These are phyloP conservation scores for Ceratocystis alfenasii DNA, from an alignment of 2,329 filamentous ascomycete genomes.

Conservation along the genomic window DNA sequence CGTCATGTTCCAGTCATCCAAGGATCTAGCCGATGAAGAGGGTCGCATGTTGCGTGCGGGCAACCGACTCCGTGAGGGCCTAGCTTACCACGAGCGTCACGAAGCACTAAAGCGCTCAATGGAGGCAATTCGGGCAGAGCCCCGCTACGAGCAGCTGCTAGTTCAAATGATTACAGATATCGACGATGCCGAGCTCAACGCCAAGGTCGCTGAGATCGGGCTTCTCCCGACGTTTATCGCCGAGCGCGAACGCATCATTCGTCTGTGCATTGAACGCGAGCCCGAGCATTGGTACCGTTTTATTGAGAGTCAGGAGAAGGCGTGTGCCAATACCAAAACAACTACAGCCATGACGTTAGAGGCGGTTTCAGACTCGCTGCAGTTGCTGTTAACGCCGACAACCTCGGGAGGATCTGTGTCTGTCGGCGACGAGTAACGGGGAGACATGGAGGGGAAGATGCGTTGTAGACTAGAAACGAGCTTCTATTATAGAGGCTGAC, in stretches of 20 bases:
- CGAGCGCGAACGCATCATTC: slow-evolving; percentile 40
- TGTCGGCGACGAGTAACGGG: slow-evolving; percentile 29
- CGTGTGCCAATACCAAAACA: slow-evolving; percentile 39
- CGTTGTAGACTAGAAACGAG: no score
- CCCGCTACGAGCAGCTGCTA: slow-evolving; percentile 42
- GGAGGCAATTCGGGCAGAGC: slow-evolving; percentile 40
- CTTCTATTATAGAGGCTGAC: no score
- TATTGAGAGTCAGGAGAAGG: slow-evolving; percentile 49
- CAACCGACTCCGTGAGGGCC: slow-evolving; percentile 44
- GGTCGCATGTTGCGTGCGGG: slow-evolving; percentile 44
- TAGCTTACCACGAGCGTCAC: slow-evolving; percentile 42
- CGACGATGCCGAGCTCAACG: slow-evolving; percentile 45
- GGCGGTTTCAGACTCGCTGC: slow-evolving; percentile 8
- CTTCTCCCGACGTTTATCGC: slow-evolving; percentile 51
- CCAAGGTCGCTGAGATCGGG: slow-evolving; percentile 45
- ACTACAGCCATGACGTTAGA: background rate
- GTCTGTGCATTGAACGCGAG: slow-evolving; percentile 46
- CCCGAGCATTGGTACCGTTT: slow-evolving; percentile 54
- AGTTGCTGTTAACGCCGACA: slow-evolving; percentile 13
- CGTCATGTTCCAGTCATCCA: slow-evolving; percentile 39
- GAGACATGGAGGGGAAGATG: background rate
- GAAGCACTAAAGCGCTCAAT: slow-evolving; percentile 38
- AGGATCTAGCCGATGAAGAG: slow-evolving; percentile 45
- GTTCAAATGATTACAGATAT: slow-evolving; percentile 52
- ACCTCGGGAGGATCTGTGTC: slow-evolving; percentile 22